Conservation (phyloP, 176 grass and related monocot species). For the Avena atlantica region DNA sequence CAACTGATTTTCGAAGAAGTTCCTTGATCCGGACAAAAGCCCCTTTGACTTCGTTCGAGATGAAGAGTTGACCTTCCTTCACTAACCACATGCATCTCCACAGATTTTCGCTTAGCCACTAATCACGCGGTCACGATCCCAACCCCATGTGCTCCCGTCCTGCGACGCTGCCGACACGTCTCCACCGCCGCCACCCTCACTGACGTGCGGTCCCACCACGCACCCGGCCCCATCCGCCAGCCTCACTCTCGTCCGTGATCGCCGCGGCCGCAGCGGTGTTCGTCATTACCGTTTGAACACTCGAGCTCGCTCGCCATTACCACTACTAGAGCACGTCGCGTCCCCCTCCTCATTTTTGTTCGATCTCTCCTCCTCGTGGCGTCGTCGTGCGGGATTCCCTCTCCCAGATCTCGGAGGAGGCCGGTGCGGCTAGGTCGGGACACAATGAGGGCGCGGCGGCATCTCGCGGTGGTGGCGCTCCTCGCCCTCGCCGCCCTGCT, state of each 20-base stretch:
- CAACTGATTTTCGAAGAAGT: background rate
- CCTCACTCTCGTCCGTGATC: background rate
- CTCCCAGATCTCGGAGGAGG: conserved; percentile 42
- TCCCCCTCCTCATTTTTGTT: background rate
- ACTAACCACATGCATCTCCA: conserved; percentile 35
- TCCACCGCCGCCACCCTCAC: background rate
- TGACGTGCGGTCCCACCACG: background rate
- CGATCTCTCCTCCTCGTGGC: conserved; percentile 30
- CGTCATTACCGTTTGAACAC: conserved; percentile 42
- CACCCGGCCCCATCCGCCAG: background rate
- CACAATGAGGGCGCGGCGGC: conserved; percentile 32
- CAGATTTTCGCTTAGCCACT: conserved; percentile 32
- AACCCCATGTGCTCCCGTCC: conserved; percentile 44
- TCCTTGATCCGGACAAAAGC: background rate
- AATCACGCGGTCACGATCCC: conserved; percentile 51
- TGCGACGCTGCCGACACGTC: conserved; percentile 8
- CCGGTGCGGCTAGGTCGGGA: background rate
- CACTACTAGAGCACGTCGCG: conserved; percentile 12
- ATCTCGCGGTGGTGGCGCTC: conserved; percentile 21
- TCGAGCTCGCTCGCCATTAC: conserved; percentile 48
- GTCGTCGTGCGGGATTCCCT: conserved; percentile 27
- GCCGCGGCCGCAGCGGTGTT: conserved; percentile 34
- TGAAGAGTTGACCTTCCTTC: conserved; percentile 24
- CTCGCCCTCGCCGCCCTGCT: conserved; percentile 51
- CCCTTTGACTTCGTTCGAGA: conserved; percentile 35